Evolutionary conservation across 2,329 filamentous ascomycete genomes (phyloP), one percentile per base, ranked within the genome.

Genomic region (Colletotrichum tamarilloi): DNA sequence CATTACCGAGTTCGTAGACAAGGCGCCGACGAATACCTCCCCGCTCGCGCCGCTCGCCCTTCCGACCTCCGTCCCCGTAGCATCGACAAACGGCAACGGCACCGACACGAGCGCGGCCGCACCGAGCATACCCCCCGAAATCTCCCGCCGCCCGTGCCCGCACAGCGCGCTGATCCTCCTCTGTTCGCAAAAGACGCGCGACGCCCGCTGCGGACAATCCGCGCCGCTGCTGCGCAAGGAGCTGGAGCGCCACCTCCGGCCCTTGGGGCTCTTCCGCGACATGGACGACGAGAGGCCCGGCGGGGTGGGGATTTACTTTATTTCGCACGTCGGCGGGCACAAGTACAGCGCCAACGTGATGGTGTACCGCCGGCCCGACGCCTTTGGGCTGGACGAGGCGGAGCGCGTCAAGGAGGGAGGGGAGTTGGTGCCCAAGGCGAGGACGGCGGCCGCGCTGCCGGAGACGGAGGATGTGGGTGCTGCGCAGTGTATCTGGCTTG

Each of bases 311-410:
- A 94, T 99, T 76, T 98, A 98, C 84, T 98, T 98, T 81, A 97
- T 98, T 80, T 96, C 92, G 77, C 97, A 99, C 80, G 95, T 98
- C 3, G 97, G 97, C 32, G 97, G 97, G 0, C 97, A 99, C 86
- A 98, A 98, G 85, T 98, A 97, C 84, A 92, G 92, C 59, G 97
- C 97, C 32, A 99, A 99, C 79, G 91, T 98, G 77, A 94, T 99
- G 86, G 87, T 99, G 1, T 98, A 99, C 82, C 90, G 97, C 11
- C 88, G 89, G 67, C 86, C 85, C 7, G 86, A 91, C 77, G 86
- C 89, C 1, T 91, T 90, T 78, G 89, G 88, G 0, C 77, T 89
- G 55, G 89, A 90, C 69, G 67, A 22, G 22, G 86, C 87, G 56
- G 80, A 77, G 79, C 81, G 80, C 76, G 83, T 64, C 22, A 82